Evolutionary conservation across 352 stramenopile genomes (phyloP).

Genomic region (Hyphochytrium catenoides): DNA sequence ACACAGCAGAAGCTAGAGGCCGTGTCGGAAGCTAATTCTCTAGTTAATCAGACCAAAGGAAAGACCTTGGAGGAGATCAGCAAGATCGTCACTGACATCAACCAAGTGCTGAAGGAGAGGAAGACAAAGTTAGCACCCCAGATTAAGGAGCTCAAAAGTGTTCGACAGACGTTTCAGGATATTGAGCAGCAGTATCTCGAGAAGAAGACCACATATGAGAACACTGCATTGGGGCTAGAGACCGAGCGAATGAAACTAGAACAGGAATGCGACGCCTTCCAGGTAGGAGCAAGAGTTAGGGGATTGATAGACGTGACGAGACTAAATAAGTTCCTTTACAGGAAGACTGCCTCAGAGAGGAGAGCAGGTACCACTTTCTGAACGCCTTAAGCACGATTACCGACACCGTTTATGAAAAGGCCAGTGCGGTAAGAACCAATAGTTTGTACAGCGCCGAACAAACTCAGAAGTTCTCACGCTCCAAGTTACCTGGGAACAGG

Average conservation of each 20-base stretch:
- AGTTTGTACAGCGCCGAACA: too few relatives aligned
- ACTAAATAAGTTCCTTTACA: too few relatives aligned
- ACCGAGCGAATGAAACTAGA: slow-evolving; percentile 68
- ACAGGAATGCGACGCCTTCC: slow-evolving; percentile 55
- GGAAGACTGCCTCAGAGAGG: slow-evolving; percentile 57
- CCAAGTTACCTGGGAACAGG: too few relatives aligned
- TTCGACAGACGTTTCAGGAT: slow-evolving; percentile 65
- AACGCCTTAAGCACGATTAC: slow-evolving; percentile 46
- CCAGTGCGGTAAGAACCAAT: too few relatives aligned
- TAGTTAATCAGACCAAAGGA: slow-evolving; percentile 69
- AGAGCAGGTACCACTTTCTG: slow-evolving; percentile 57
- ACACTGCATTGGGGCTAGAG: slow-evolving; percentile 53
- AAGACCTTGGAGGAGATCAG: slow-evolving; percentile 82
- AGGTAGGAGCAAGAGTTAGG: too few relatives aligned
- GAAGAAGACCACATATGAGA: slow-evolving; percentile 64
- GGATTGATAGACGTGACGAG: too few relatives aligned
- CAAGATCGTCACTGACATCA: slow-evolving; percentile 67
- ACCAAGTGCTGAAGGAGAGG: slow-evolving; percentile 61
- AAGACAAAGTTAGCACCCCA: slow-evolving; percentile 74
- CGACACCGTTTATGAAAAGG: slow-evolving; percentile 36
- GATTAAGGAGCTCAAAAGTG: slow-evolving; percentile 66
- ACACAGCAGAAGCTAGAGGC: slow-evolving; percentile 61
- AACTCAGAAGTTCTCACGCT: too few relatives aligned
- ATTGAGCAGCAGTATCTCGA: slow-evolving; percentile 63
- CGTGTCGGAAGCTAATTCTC: slow-evolving; percentile 55